Percentiles rank a stretch among this genome's conserved stretches.
Evolutionary conservation across 2,329 filamentous ascomycete genomes (phyloP).

Genomic region (Penicillium occitanis): DNA sequence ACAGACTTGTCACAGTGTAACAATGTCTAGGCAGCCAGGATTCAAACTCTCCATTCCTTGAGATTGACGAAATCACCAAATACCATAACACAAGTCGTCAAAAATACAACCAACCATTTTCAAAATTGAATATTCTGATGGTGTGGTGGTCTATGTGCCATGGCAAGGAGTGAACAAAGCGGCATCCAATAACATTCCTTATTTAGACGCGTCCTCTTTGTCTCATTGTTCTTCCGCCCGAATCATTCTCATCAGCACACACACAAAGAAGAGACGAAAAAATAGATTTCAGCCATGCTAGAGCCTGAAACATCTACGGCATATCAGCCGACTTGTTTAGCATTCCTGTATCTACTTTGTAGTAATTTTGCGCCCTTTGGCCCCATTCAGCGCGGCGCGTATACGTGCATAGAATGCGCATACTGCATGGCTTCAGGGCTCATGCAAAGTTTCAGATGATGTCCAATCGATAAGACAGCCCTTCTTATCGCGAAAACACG

Average conservation of each 20-base stretch:
- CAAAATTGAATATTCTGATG: neutral
- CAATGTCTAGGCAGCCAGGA: conserved; percentile 6
- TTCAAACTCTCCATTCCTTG: neutral
- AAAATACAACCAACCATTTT: neutral
- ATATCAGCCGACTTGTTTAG: conserved; percentile 5
- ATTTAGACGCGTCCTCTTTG: conserved; percentile 11
- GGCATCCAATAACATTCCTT: conserved; percentile 10
- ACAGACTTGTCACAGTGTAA: conserved; percentile 3
- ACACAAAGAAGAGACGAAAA: neutral
- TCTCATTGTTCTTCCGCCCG: neutral
- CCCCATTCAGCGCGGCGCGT: conserved; percentile 8
- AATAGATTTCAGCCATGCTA: neutral
- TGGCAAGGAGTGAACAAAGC: conserved; percentile 6
- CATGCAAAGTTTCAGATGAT: neutral
- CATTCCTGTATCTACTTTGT: neutral
- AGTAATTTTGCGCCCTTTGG: neutral
- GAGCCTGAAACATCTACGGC: neutral
- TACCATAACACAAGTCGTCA: neutral
- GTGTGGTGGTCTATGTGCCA: conserved; percentile 1
- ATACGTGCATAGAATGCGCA: conserved; percentile 5
- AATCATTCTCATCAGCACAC: neutral
- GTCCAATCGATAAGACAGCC: conserved; percentile 5
- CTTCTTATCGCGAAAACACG: neutral
- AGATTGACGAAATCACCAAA: neutral
- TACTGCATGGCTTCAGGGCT: neutral